Conservation (phyloP, 2,329 filamentous ascomycete genomes). For the Paecilomyces dactylethromorphus region DNA sequence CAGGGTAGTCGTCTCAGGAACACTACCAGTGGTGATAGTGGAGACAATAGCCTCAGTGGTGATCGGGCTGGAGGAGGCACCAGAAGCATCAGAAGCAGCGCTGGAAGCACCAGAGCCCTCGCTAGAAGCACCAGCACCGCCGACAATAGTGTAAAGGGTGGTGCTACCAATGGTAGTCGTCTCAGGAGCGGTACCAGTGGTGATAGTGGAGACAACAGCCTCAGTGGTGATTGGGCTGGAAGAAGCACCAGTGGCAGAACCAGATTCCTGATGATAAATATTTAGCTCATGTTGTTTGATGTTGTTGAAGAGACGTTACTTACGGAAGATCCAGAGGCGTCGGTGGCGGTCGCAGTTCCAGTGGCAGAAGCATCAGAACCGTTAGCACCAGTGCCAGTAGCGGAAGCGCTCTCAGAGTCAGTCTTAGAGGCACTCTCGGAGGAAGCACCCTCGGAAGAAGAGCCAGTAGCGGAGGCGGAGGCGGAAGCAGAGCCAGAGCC, state of each 20-base stretch:
- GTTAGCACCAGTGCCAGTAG: neutral
- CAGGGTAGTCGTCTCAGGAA: slow-evolving; percentile 12
- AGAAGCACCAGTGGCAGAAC: slow-evolving; percentile 3
- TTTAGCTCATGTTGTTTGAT: too few species aligned
- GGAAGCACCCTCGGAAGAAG: slow-evolving; percentile 3
- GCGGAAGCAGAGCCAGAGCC: neutral
- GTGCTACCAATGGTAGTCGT: slow-evolving; percentile 17
- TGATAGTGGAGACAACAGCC: slow-evolving; percentile 6
- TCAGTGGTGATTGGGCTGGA: slow-evolving; percentile 2
- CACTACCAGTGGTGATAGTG: slow-evolving; percentile 8
- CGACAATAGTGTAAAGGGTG: slow-evolving; percentile 12
- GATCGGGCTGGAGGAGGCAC: slow-evolving; percentile 1
- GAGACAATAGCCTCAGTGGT: slow-evolving; percentile 5
- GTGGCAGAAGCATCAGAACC: slow-evolving; percentile 5
- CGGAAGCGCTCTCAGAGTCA: neutral
- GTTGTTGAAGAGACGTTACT: too few species aligned
- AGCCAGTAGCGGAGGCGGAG: slow-evolving; percentile 5
- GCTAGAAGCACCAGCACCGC: slow-evolving; percentile 3
- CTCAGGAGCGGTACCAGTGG: slow-evolving; percentile 9
- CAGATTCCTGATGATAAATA: neutral
- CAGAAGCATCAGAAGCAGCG: slow-evolving; percentile 6
- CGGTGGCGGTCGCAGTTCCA: neutral
- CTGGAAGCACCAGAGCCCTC: slow-evolving; percentile 6
- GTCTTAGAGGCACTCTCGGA: slow-evolving; percentile 7
- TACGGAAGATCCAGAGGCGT: neutral